These are phyloP conservation scores for Graphilbum sp. DNA, from an alignment of 2,329 filamentous ascomycete species.

Conservation along the genomic window DNA sequence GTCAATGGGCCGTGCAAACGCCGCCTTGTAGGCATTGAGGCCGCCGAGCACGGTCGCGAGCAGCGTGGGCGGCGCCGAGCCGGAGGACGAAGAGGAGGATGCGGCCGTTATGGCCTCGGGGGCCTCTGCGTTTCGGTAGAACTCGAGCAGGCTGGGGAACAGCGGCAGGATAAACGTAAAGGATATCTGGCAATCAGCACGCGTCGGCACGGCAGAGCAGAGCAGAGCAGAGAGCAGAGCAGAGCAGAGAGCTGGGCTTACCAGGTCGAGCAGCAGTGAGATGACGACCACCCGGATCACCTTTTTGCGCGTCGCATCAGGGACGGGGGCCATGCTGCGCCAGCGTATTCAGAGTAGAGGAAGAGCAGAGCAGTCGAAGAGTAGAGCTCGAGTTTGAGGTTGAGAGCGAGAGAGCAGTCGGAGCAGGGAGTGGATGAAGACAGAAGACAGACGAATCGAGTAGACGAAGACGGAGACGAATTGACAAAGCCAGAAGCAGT, in stretches of 20 bases:
- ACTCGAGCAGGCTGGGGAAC: constrained; percentile 87
- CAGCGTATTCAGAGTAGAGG: background rate
- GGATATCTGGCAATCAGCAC: constrained; percentile 49
- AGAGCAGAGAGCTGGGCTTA: constrained; percentile 28
- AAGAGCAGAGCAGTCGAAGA: background rate
- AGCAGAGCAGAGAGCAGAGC: background rate
- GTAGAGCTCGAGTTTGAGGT: no score
- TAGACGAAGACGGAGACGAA: no score
- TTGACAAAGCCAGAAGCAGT: no score
- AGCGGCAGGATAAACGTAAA: constrained; percentile 97
- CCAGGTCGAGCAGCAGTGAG: constrained; percentile 77
- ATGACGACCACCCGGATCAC: constrained; percentile 79
- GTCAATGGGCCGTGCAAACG: constrained; percentile 84
- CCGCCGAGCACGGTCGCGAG: constrained; percentile 66
- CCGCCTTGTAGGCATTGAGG: constrained; percentile 86
- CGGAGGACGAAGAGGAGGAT: constrained; percentile 24
- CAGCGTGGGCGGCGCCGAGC: constrained; percentile 55
- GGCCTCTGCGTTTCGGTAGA: constrained; percentile 78
- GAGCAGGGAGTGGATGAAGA: no score
- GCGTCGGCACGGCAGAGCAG: background rate
- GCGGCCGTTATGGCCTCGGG: constrained; percentile 23
- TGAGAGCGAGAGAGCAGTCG: no score
- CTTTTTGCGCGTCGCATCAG: constrained; percentile 49
- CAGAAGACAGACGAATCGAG: no score
- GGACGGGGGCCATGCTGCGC: constrained; percentile 26